Conservation (phyloP, 352 stramenopile species). For the Globisporangium megalacanthum region DNA sequence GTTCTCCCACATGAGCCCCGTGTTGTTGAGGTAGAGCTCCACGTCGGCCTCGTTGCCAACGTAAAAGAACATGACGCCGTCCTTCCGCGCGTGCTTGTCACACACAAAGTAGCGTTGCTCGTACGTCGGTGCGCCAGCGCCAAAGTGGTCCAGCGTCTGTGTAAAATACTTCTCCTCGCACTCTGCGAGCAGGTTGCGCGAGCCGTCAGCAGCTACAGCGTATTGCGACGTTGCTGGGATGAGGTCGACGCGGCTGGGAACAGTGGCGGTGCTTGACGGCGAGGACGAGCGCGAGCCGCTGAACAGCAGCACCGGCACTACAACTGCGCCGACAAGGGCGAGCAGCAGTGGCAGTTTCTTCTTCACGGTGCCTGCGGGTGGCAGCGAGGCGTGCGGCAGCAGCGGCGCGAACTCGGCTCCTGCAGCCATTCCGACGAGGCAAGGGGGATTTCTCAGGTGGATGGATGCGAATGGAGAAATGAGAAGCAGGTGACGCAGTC, state of each 20-base stretch:
- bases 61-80: conserved; percentile 91
- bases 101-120: conserved; percentile 90
- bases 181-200: conserved; percentile 39
- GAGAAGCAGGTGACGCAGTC: background rate
- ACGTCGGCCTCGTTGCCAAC: conserved; percentile 95
- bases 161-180: conserved; percentile 72
- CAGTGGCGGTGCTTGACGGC: background rate
- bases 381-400: conserved; percentile 15
- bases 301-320: conserved; percentile 28
- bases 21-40: conserved; percentile 94
- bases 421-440: background rate
- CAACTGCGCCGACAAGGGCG: conserved; percentile 22
- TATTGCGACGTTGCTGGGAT: conserved; percentile 8
- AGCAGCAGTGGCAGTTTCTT: conserved; percentile 29
- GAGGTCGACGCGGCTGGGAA: background rate
- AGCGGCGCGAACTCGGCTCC: conserved; percentile 24
- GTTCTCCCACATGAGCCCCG: conserved; percentile 95
- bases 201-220: conserved; percentile 32
- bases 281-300: conserved; percentile 13
- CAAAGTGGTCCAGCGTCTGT: conserved; percentile 77
- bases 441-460: background rate
- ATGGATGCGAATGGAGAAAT: background rate
- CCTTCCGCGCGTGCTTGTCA: conserved; percentile 50
- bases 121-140: conserved; percentile 51
- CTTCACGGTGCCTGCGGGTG: background rate